Percentiles rank a stretch among this genome's conserved stretches.
Evolutionary conservation across 805 yeast genomes (phyloP).

Genomic region (Metschnikowia picachoensis): DNA sequence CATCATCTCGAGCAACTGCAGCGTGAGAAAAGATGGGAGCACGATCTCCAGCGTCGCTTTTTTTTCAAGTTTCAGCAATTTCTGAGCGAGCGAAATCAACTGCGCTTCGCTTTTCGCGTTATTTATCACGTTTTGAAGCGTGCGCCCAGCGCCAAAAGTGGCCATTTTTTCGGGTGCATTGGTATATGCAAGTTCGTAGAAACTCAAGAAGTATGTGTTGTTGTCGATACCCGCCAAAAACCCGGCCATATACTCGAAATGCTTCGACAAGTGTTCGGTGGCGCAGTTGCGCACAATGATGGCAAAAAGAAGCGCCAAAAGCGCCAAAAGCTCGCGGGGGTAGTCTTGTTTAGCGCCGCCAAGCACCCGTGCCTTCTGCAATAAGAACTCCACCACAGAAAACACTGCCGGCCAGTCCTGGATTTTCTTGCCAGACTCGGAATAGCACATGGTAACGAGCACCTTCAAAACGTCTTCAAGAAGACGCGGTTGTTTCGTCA

Average conservation of each 20-base stretch:
- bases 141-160: constrained; percentile 40
- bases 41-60: neutral
- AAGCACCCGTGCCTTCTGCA: constrained; percentile 16
- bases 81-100: constrained; percentile 8
- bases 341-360: constrained; percentile 1
- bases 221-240: constrained; percentile 30
- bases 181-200: constrained; percentile 44
- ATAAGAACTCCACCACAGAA: constrained; percentile 19
- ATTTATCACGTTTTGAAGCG: constrained; percentile 47
- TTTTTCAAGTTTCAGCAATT: constrained; percentile 3
- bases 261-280: constrained; percentile 42
- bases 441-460: constrained; percentile 49
- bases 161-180: constrained; percentile 43
- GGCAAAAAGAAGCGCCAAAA: constrained; percentile 44
- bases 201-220: constrained; percentile 40
- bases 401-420: constrained; percentile 45
- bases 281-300: constrained; percentile 55
- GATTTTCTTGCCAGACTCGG: constrained; percentile 68
- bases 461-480: constrained; percentile 31
- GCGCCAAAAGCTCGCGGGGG: constrained; percentile 16
- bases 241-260: constrained; percentile 43
- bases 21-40: constrained; percentile 7
- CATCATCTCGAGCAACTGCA: constrained; percentile 6
- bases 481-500: neutral
- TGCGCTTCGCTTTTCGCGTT: constrained; percentile 13